Base-by-base conservation (phyloP, 2,329 filamentous ascomycete species). In the Aspergillus uvarum region DNA sequence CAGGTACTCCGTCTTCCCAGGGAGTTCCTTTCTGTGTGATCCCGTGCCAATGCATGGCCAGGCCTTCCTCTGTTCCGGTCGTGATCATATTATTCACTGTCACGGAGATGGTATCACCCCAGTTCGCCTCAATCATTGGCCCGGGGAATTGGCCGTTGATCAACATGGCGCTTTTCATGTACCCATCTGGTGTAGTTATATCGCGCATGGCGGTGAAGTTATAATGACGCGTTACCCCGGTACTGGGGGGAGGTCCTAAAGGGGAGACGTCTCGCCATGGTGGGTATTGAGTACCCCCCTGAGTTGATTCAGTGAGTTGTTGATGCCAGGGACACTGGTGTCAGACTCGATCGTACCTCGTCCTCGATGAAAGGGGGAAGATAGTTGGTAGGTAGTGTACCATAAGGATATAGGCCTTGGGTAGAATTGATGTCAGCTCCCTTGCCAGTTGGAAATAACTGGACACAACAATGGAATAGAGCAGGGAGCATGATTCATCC, bases 71-170 rank as follows among this genome's bases (percentile, higher is more conserved):
- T 7, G 38, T 44, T 4, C 31, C 24, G 31, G 26, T 21, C 2
- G 42, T 55, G 0, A 73, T 63, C 11, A 59, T 66, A 38, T 73
- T 74, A 5, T 58, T 69, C 16, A 74, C 65, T 58, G 72, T 67
- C 5, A 73, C 58, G 38, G 67, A 53, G 6, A 70, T 63, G 5
- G 61, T 65, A 59, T 76, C 74, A 14, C 73, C 74, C 73, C 73
- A 75, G 51, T 76, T 66, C 3, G 73, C 74, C 42, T 70, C 65
- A 42, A 75, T 68, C 4, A 68, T 65, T 2, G 74, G 74, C 5
- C 74, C 74, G 0, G 72, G 72, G 24, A 74, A 73, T 74, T 77
- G 59, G 14, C 31, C 49, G n/a, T 51, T 51, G n/a, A 51, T 21
- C 73, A 63, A 8, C 68, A 74, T 68, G 32, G 67, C 65, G n/a